A percentile compares a stretch with the other conserved stretches of the same genome.
phyloP scores from a whole-genome alignment of 257 asterid genomes.

The Solanum clarkiae region DNA sequence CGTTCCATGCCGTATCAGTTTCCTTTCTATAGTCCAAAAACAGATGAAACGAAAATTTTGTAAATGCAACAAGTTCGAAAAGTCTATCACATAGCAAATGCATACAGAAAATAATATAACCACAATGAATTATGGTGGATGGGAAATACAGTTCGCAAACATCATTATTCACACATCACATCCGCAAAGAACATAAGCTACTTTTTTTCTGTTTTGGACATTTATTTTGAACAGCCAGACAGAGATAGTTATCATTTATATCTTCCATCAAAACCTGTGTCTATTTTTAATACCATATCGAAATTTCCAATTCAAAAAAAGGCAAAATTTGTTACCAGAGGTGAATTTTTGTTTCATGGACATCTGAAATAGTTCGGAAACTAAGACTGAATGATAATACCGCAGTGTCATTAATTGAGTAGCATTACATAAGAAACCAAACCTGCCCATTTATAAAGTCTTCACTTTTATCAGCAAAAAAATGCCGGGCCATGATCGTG shows the following conservation, averaged over 20 bases:
- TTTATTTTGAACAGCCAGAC: not conserved
- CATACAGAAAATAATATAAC: not conserved
- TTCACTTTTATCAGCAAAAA: constrained; percentile 88
- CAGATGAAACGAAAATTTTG: not conserved
- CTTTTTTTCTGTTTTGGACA: not conserved
- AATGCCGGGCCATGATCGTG: constrained; percentile 98
- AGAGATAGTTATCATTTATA: not conserved
- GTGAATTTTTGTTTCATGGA: not conserved
- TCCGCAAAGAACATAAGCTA: not conserved
- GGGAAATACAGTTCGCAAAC: not conserved
- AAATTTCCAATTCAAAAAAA: not conserved
- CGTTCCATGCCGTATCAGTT: not conserved
- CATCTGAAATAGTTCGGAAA: not conserved
- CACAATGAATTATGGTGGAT: not conserved
- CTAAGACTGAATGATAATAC: not conserved
- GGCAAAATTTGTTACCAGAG: not conserved
- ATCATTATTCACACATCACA: not conserved
- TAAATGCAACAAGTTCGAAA: not conserved
- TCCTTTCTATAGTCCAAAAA: not conserved
- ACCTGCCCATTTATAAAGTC: constrained; percentile 92
- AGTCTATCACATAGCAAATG: not conserved
- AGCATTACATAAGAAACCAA: constrained; percentile 2
- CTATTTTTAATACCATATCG: not conserved
- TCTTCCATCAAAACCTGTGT: not conserved
- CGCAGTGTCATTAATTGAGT: not conserved